Percentiles rank a stretch among this genome's conserved stretches.
phyloP scores from a whole-genome alignment of 805 yeast genomes.

The Suhomyces kilbournensis region DNA sequence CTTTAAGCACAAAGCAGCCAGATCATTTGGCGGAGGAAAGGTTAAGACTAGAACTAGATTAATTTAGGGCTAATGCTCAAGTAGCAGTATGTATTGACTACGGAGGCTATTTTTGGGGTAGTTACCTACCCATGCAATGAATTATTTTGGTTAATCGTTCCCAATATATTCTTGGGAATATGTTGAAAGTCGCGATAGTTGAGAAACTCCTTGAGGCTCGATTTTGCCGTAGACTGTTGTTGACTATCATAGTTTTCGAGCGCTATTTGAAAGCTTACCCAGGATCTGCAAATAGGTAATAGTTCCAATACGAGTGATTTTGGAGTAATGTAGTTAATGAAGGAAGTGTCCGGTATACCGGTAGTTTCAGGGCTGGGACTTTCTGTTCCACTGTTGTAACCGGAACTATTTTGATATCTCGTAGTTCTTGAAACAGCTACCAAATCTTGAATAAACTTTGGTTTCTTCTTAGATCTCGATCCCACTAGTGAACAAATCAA shows the following conservation, averaged over 20 bases:
- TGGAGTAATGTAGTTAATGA: conserved; percentile 22
- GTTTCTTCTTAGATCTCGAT: conserved; percentile 34
- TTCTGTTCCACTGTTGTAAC: background rate
- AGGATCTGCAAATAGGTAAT: conserved; percentile 29
- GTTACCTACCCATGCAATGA: background rate
- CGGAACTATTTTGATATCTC: conserved; percentile 8
- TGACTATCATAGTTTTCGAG: conserved; percentile 22
- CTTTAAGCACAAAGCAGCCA: conserved; percentile 58
- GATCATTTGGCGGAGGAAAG: conserved; percentile 72
- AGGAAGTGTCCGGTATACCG: conserved; percentile 36
- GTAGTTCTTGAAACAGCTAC: conserved; percentile 17
- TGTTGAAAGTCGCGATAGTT: conserved; percentile 36
- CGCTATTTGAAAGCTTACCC: conserved; percentile 32
- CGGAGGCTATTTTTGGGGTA: background rate
- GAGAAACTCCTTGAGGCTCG: conserved; percentile 25
- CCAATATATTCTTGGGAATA: conserved; percentile 12
- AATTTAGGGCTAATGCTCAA: conserved; percentile 25
- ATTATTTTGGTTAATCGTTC: conserved; percentile 7
- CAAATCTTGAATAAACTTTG: conserved; percentile 27
- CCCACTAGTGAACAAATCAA: conserved; percentile 22
- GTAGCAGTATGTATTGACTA: background rate
- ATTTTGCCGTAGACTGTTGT: conserved; percentile 9
- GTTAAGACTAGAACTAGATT: conserved; percentile 51
- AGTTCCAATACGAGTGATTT: conserved; percentile 29
- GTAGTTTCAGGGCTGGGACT: conserved; percentile 13